phyloP scores from a whole-genome alignment of 2,329 filamentous ascomycete genomes.

The Triangularia verruculosa region DNA sequence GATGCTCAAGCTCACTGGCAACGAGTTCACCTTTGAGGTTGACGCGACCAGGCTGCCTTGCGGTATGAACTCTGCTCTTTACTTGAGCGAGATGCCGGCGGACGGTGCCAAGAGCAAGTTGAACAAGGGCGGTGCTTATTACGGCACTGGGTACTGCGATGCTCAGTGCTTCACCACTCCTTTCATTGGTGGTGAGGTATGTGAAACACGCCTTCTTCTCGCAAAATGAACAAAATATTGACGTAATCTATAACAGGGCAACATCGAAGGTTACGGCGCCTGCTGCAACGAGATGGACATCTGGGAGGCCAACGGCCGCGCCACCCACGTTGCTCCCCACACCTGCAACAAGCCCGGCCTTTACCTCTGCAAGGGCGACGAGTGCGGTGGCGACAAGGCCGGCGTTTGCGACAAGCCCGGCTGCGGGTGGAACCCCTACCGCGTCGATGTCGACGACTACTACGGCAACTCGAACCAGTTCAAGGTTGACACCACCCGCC shows the following conservation, averaged over 20 bases:
- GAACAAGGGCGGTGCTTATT: conserved; percentile 53
- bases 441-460: conserved; percentile 42
- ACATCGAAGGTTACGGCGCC: conserved; percentile 16
- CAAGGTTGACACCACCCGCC: conserved; percentile 30
- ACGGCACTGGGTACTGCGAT: conserved; percentile 43
- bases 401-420: conserved; percentile 41
- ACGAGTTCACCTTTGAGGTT: conserved; percentile 62
- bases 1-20: conserved; percentile 53
- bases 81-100: conserved; percentile 54
- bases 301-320: conserved; percentile 43
- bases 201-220: background rate
- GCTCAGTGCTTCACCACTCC: conserved; percentile 41
- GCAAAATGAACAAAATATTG: too few relatives aligned
- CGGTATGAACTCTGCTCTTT: conserved; percentile 62
- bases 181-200: conserved; percentile 45
- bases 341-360: conserved; percentile 38
- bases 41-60: conserved; percentile 60
- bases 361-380: conserved; percentile 36
- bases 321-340: conserved; percentile 31
- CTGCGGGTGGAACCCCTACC: conserved; percentile 30
- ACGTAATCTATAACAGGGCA: conserved; percentile 4
- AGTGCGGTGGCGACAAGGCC: conserved; percentile 32
- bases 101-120: conserved; percentile 49
- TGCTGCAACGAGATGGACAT: conserved; percentile 33
- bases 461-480: conserved; percentile 24